These are phyloP conservation scores for Xerocomus brunneocitrinus DNA, from an alignment of 768 basidiomycete species.

Conservation along the genomic window DNA sequence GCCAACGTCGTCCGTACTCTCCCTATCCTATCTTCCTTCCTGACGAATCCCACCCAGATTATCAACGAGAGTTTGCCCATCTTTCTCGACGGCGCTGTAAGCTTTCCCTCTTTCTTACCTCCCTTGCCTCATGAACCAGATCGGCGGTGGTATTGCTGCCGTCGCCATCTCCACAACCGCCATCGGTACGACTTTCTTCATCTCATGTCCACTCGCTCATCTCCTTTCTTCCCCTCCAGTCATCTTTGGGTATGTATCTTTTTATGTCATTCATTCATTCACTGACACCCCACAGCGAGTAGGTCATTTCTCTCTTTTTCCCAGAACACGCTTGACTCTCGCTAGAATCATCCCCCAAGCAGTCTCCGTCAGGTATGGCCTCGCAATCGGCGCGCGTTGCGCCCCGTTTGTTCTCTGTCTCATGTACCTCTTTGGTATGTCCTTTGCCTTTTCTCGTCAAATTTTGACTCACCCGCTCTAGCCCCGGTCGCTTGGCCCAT, in stretches of 20 bases:
- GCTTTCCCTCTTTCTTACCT: conserved; percentile 47
- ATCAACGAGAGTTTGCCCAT: conserved; percentile 83
- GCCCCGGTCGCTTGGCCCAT: conserved; percentile 75
- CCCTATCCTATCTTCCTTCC: neutral
- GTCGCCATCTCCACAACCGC: conserved; percentile 72
- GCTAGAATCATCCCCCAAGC: conserved; percentile 66
- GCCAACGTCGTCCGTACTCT: conserved; percentile 70
- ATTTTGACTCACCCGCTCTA: conserved; percentile 16
- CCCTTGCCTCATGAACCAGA: conserved; percentile 42
- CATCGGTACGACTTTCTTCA: conserved; percentile 34
- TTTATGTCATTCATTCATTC: neutral
- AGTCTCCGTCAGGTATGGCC: conserved; percentile 73
- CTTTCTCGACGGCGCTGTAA: conserved; percentile 68
- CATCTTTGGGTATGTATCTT: conserved; percentile 66
- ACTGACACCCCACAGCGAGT: conserved; percentile 19
- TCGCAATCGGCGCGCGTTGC: conserved; percentile 73
- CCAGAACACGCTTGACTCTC: neutral
- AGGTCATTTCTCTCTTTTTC: conserved; percentile 11
- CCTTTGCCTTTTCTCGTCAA: neutral
- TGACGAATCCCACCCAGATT: conserved; percentile 43
- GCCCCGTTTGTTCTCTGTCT: conserved; percentile 68
- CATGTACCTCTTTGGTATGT: conserved; percentile 58
- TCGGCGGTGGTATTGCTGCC: conserved; percentile 71
- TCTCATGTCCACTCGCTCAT: neutral
- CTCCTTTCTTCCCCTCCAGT: conserved; percentile 38